Percentiles rank a stretch among this genome's conserved stretches.
Evolutionary conservation across 2,329 filamentous ascomycete genomes (phyloP).

Genomic region (Dactylellina drechsleri): DNA sequence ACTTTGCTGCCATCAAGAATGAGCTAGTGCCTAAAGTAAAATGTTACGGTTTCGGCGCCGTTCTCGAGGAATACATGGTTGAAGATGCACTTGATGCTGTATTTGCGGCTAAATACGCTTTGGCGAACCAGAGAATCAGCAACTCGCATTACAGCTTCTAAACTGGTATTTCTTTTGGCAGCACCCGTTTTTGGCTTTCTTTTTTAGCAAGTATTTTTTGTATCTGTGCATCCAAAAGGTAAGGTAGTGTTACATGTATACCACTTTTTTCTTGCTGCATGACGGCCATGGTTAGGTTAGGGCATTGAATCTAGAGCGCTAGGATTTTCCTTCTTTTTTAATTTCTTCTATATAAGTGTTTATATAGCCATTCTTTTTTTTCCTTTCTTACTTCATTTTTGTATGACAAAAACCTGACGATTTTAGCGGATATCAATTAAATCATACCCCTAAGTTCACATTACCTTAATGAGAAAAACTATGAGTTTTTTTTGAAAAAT

Average conservation of each 20-base stretch:
- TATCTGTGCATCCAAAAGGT: neutral
- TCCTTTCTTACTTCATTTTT: constrained; percentile 1
- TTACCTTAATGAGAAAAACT: neutral
- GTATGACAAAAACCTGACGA: constrained; percentile 29
- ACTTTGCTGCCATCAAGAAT: constrained; percentile 77
- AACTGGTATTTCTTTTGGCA: neutral
- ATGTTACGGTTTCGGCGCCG: constrained; percentile 83
- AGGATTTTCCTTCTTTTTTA: constrained; percentile 15
- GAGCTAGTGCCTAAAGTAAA: constrained; percentile 82
- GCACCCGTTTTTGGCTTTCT: neutral
- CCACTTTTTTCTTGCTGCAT: neutral
- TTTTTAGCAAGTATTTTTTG: neutral
- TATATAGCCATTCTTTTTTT: constrained; percentile 38
- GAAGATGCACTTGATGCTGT: constrained; percentile 79
- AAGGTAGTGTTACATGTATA: constrained; percentile 10
- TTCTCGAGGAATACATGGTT: constrained; percentile 75
- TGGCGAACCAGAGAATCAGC: constrained; percentile 51
- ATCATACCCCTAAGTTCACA: neutral
- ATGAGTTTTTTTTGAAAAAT: constrained; percentile 2
- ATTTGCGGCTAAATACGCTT: constrained; percentile 69
- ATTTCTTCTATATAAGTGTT: constrained; percentile 25
- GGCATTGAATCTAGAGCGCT: constrained; percentile 10
- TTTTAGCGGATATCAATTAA: constrained; percentile 39
- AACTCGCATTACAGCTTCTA: constrained; percentile 53
- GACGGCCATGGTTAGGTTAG: neutral